phyloP scores from a whole-genome alignment of 371 early-diverging fungal genomes.

The Conidiobolus incongruus region DNA sequence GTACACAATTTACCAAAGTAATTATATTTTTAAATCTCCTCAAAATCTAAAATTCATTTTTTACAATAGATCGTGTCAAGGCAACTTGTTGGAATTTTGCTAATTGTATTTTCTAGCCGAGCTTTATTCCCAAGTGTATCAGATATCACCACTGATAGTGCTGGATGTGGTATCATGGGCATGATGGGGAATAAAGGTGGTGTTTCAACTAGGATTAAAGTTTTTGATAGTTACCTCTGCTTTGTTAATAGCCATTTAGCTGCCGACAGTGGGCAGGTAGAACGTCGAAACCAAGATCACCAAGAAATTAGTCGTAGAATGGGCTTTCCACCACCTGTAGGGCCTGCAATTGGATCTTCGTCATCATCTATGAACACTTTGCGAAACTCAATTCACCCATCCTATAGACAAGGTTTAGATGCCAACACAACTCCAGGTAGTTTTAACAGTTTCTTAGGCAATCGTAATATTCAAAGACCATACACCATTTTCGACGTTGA shows the following conservation, averaged over 20 bases:
- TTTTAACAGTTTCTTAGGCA: no score
- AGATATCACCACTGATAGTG: constrained; percentile 28
- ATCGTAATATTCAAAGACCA: no score
- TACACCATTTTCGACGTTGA: no score
- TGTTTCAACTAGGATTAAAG: constrained; percentile 47
- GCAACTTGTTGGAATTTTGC: constrained; percentile 67
- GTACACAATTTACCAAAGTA: constrained; percentile 26
- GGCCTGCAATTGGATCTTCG: constrained; percentile 12
- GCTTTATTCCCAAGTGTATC: constrained; percentile 22
- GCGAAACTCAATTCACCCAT: constrained; percentile 16
- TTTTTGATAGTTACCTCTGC: constrained; percentile 58
- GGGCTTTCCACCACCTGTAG: constrained; percentile 22
- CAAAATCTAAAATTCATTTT: background rate
- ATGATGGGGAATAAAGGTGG: constrained; percentile 91
- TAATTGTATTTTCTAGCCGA: constrained; percentile 50
- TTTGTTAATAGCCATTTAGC: constrained; percentile 82
- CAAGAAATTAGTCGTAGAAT: constrained; percentile 52
- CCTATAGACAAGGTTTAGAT: constrained; percentile 4
- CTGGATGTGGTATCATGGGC: constrained; percentile 59
- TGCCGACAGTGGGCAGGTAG: constrained; percentile 51
- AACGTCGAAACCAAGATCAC: constrained; percentile 74
- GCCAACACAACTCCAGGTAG: background rate
- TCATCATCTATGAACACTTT: constrained; percentile 21
- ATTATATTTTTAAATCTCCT: constrained; percentile 1
- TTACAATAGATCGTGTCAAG: constrained; percentile 27